Percentiles rank a stretch among this genome's conserved stretches.
Evolutionary conservation across 495 filamentous ascomycete genomes (phyloP).

Genomic region (Tuber borchii): DNA sequence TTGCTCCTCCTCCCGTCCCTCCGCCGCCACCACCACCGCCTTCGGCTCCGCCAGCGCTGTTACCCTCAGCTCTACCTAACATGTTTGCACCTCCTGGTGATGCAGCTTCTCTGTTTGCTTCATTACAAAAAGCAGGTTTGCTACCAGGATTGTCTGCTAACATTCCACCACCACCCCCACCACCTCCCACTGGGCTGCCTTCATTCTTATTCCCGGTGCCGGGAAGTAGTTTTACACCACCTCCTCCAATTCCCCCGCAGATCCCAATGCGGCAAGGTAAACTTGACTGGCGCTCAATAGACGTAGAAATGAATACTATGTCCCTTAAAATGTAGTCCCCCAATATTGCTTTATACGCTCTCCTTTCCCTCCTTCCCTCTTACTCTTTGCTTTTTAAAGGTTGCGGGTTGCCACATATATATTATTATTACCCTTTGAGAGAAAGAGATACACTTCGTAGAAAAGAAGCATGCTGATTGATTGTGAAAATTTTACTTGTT

Average conservation of each 20-base stretch:
- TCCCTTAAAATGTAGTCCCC: slow-evolving; percentile 71
- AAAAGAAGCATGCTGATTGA: slow-evolving; percentile 33
- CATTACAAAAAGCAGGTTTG: slow-evolving; percentile 40
- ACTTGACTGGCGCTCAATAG: slow-evolving; percentile 46
- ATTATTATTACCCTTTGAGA: slow-evolving; percentile 28
- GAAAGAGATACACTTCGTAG: slow-evolving; percentile 20
- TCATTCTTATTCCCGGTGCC: slow-evolving; percentile 39
- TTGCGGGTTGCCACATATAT: slow-evolving; percentile 20
- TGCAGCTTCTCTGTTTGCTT: slow-evolving; percentile 39
- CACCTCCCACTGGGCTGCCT: slow-evolving; percentile 43
- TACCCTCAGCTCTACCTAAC: slow-evolving; percentile 42
- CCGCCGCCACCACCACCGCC: slow-evolving; percentile 43
- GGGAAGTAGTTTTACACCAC: slow-evolving; percentile 35
- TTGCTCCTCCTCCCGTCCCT: slow-evolving; percentile 43
- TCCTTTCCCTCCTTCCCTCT: slow-evolving; percentile 21
- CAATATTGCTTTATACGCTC: slow-evolving; percentile 22
- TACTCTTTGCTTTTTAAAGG: slow-evolving; percentile 18
- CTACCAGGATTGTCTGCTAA: slow-evolving; percentile 29
- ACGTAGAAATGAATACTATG: slow-evolving; percentile 61
- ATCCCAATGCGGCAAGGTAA: slow-evolving; percentile 25
- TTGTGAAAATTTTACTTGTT: slow-evolving; percentile 42
- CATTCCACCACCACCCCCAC: slow-evolving; percentile 28
- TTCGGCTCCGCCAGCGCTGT: slow-evolving; percentile 33
- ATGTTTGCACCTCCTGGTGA: slow-evolving; percentile 28
- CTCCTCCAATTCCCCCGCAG: slow-evolving; percentile 29